These are phyloP conservation scores for Coniochaeta pulveracea DNA, from an alignment of 2,329 filamentous ascomycete species.

Conservation along the genomic window DNA sequence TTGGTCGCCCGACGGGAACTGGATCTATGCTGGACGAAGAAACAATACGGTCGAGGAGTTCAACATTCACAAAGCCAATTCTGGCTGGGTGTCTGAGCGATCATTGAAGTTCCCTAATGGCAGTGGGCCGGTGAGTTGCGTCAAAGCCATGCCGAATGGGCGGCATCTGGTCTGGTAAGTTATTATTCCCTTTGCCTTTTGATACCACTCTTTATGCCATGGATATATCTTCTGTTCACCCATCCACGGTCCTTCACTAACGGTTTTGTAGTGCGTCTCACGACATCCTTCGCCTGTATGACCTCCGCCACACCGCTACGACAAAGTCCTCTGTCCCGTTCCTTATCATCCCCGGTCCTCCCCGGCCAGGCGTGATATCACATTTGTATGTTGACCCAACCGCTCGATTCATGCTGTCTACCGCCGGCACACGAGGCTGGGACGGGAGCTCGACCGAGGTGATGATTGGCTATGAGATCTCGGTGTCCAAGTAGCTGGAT, in stretches of 20 bases:
- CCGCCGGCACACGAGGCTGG: constrained; percentile 89
- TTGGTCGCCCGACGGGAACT: constrained; percentile 93
- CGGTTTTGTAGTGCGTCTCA: constrained; percentile 60
- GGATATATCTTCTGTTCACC: background rate
- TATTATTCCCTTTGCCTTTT: constrained; percentile 4
- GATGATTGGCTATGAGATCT: constrained; percentile 87
- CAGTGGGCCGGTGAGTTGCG: constrained; percentile 78
- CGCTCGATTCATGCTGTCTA: constrained; percentile 82
- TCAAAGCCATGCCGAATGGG: constrained; percentile 85
- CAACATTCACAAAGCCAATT: constrained; percentile 61
- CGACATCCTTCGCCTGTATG: constrained; percentile 88
- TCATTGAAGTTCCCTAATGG: constrained; percentile 81
- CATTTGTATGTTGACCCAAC: constrained; percentile 79
- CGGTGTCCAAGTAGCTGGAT: constrained; percentile 12
- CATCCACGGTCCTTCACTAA: constrained; percentile 5
- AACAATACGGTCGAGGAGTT: constrained; percentile 95
- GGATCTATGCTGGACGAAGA: constrained; percentile 81
- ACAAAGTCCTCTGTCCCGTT: constrained; percentile 77
- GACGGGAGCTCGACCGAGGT: constrained; percentile 86
- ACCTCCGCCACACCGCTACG: constrained; percentile 56
- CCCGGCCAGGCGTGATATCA: constrained; percentile 74
- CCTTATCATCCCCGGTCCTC: constrained; percentile 84
- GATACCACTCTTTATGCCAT: background rate
- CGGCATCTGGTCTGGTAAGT: constrained; percentile 68
- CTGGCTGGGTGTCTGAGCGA: constrained; percentile 62